phyloP scores from a whole-genome alignment of 2,329 filamentous ascomycete genomes.

The Sordariomycetes sp. region DNA sequence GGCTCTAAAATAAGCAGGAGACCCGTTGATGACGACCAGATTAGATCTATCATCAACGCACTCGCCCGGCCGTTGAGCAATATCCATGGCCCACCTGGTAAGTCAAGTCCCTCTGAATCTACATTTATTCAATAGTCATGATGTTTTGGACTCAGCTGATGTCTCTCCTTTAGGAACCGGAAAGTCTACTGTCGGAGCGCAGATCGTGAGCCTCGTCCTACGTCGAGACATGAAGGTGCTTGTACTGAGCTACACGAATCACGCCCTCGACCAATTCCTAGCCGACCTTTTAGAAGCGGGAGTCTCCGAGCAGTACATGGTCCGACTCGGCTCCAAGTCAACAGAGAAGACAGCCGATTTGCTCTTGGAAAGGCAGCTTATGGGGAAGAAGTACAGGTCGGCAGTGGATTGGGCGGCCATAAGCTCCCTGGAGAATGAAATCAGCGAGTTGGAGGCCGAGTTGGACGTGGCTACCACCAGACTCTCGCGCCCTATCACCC shows the following conservation, averaged over 20 bases:
- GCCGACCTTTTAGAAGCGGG: conserved; percentile 53
- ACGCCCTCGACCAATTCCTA: conserved; percentile 55
- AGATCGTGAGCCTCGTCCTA: conserved; percentile 46
- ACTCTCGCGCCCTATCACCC: not conserved
- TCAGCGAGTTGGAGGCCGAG: conserved; percentile 27
- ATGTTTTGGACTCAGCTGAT: not conserved
- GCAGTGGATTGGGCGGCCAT: conserved; percentile 14
- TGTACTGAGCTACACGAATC: conserved; percentile 59
- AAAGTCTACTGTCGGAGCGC: conserved; percentile 63
- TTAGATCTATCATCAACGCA: conserved; percentile 41
- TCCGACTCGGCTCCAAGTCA: conserved; percentile 53
- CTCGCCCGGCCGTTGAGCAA: conserved; percentile 43
- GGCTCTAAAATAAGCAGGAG: not conserved
- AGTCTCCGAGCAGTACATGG: conserved; percentile 38
- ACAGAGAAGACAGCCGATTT: conserved; percentile 36
- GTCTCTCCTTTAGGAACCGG: conserved; percentile 46
- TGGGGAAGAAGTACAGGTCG: conserved; percentile 6
- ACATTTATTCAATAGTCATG: not conserved
- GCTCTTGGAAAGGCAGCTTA: conserved; percentile 28
- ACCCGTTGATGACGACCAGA: conserved; percentile 30
- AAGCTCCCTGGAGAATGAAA: conserved; percentile 18
- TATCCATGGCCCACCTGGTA: conserved; percentile 65
- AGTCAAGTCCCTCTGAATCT: conserved; percentile 5
- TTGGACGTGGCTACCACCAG: conserved; percentile 13
- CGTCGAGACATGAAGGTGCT: conserved; percentile 42